These are phyloP conservation scores for Globisporangium cylindrosporum DNA, from an alignment of 352 stramenopile genomes.

Conservation along the genomic window DNA sequence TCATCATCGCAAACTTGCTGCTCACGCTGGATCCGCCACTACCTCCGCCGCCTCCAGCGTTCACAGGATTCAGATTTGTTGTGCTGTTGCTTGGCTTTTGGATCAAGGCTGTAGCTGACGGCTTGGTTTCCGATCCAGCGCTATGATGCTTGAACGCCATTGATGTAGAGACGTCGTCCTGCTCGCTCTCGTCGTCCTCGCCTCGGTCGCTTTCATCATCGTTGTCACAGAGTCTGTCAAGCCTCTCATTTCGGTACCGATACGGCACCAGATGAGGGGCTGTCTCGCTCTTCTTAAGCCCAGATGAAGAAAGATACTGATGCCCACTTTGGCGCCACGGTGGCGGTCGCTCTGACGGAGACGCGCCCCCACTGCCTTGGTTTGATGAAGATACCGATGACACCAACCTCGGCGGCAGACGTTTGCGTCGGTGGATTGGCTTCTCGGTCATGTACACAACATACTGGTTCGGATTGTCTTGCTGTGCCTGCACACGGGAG, in stretches of 20 bases:
- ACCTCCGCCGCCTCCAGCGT: background rate
- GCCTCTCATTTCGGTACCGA: background rate
- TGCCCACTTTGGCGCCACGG: background rate
- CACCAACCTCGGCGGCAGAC: conserved; percentile 22
- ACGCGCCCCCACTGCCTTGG: background rate
- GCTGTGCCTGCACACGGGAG: conserved; percentile 41
- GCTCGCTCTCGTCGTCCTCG: conserved; percentile 2
- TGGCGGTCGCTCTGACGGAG: background rate
- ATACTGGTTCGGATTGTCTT: conserved; percentile 62
- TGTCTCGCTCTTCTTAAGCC: conserved; percentile 14
- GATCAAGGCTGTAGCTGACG: background rate
- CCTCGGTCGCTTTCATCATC: conserved; percentile 8
- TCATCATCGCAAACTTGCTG: conserved; percentile 8
- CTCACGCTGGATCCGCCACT: background rate
- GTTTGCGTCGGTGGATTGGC: conserved; percentile 37
- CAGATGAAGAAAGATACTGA: background rate
- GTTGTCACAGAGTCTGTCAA: too few species aligned
- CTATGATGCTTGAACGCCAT: background rate
- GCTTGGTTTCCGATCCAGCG: background rate
- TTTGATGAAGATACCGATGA: background rate
- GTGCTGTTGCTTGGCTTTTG: background rate
- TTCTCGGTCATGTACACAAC: conserved; percentile 64
- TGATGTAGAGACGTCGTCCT: conserved; percentile 2
- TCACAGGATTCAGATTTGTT: background rate
- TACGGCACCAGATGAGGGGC: conserved; percentile 1